Evolutionary conservation across 2,329 filamentous ascomycete genomes (phyloP), one percentile per base, ranked within the genome.

Genomic region (Colletotrichum aenigma): DNA sequence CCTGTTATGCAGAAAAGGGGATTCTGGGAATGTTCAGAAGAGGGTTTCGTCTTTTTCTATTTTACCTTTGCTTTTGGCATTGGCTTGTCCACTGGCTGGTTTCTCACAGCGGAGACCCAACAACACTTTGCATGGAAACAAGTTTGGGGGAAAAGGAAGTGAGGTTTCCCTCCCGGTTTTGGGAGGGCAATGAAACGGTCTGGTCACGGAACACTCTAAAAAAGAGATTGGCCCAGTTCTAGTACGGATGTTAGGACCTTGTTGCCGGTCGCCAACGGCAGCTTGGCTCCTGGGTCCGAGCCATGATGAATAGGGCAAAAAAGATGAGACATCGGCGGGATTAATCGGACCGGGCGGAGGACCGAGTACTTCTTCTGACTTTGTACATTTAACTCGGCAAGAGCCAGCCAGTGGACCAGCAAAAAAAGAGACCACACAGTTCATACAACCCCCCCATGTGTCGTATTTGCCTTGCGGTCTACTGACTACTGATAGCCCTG

Each of bases 361-460:
- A 52, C 66, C 32, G 66, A 34, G 58, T 38, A 12, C 36, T 56
- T 48, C 32, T 64, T 74, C 71, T 55, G 71, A 71, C 66, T 62
- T 71, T 76, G 76, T 77, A 77, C 73, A 73, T 76, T 76, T 64
- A 76, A 73, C 73, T 76, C 61, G 58, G 38, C 58, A 32, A 15
- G 60, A 60, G 38, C 66, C 58, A 32, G 60, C 65, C 68, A 72
- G 68, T 70, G 72, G 73, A 73, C 62, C 55, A 38, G 18, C 36
- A 28, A 38, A 55, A 43, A 36, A 60, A 71, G n/a, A 71, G 72
- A 68, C 34, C 65, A 64, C 70, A 58, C 58, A 66, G 69, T 76
- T 75, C 68, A 62, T 38, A 64, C 64, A 8, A 12, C 30, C 28
- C 36, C 36, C 18, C 12, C 32, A 7, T 32, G 24, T 62, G 26